Evolutionary conservation across 2,329 filamentous ascomycete species (phyloP).

Genomic region (Pseudogymnoascus sp.): DNA sequence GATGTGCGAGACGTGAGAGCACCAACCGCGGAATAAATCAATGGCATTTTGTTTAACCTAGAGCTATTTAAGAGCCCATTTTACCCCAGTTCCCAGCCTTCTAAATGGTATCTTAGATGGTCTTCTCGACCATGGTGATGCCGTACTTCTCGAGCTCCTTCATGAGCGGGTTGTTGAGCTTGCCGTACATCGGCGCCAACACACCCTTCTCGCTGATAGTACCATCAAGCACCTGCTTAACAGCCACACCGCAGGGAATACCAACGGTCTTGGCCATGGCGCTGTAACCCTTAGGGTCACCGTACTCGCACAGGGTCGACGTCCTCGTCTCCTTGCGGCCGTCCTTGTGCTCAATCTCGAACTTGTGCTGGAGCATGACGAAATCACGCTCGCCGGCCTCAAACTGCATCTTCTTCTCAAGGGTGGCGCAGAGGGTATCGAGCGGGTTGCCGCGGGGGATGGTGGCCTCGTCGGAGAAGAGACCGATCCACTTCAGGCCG

Average conservation of each 20-base stretch:
- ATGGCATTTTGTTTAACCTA: conserved; percentile 7
- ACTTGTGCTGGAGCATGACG: conserved; percentile 75
- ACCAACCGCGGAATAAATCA: background rate
- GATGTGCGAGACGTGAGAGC: background rate
- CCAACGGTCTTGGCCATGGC: conserved; percentile 82
- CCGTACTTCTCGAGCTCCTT: conserved; percentile 72
- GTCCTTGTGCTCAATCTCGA: conserved; percentile 77
- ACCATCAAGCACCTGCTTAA: conserved; percentile 71
- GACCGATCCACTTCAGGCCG: conserved; percentile 65
- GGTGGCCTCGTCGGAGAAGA: conserved; percentile 63
- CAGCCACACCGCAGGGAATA: conserved; percentile 67
- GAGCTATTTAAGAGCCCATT: background rate
- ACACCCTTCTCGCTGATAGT: conserved; percentile 67
- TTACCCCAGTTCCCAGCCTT: background rate
- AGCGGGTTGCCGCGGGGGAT: conserved; percentile 71
- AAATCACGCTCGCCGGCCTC: conserved; percentile 77
- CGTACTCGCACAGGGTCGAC: conserved; percentile 77
- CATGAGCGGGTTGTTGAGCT: conserved; percentile 67
- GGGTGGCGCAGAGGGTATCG: conserved; percentile 81
- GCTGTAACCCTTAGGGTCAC: conserved; percentile 68
- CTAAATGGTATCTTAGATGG: conserved; percentile 27
- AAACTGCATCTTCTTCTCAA: conserved; percentile 90
- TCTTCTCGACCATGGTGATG: conserved; percentile 68
- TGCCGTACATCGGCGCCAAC: conserved; percentile 67
- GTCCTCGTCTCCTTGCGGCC: conserved; percentile 71